phyloP scores from a whole-genome alignment of 768 basidiomycete genomes.

The Auriscalpium microsporum region DNA sequence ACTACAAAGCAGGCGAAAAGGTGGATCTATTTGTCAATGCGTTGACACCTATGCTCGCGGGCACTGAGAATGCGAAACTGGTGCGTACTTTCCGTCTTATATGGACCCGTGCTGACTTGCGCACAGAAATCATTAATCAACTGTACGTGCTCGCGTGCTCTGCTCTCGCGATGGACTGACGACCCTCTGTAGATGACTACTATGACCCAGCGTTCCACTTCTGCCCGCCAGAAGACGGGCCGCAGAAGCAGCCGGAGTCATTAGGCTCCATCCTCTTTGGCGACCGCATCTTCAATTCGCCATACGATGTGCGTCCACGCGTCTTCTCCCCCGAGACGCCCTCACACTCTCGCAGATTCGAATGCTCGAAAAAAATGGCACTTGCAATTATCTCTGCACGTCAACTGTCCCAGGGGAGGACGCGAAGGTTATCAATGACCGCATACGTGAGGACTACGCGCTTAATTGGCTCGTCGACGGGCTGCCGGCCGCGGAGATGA shows the following conservation, averaged over 20 bases:
- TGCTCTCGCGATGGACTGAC: background rate
- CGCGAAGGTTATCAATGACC: slow-evolving; percentile 83
- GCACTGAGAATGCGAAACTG: slow-evolving; percentile 61
- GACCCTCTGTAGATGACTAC: slow-evolving; percentile 67
- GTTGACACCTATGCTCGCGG: slow-evolving; percentile 75
- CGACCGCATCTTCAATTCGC: slow-evolving; percentile 87
- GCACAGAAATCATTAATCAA: slow-evolving; percentile 88
- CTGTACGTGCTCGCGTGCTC: slow-evolving; percentile 38
- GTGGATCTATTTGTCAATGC: slow-evolving; percentile 84
- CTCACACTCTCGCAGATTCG: slow-evolving; percentile 43
- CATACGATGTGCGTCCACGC: slow-evolving; percentile 58
- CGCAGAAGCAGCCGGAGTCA: slow-evolving; percentile 69
- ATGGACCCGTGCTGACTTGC: background rate
- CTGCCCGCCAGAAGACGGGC: slow-evolving; percentile 71
- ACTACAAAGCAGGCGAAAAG: slow-evolving; percentile 64
- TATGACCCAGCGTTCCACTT: slow-evolving; percentile 83
- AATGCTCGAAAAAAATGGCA: slow-evolving; percentile 69
- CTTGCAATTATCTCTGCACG: slow-evolving; percentile 71
- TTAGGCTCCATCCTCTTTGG: slow-evolving; percentile 95
- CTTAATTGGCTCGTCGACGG: slow-evolving; percentile 95
- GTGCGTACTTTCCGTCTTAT: slow-evolving; percentile 32
- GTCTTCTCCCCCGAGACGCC: background rate
- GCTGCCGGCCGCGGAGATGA: slow-evolving; percentile 90
- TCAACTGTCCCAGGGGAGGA: slow-evolving; percentile 56
- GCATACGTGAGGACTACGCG: slow-evolving; percentile 87